A percentile compares a stretch with the other conserved stretches of the same genome.
phyloP scores from a whole-genome alignment of 768 basidiomycete genomes.

The Trametes maxima region DNA sequence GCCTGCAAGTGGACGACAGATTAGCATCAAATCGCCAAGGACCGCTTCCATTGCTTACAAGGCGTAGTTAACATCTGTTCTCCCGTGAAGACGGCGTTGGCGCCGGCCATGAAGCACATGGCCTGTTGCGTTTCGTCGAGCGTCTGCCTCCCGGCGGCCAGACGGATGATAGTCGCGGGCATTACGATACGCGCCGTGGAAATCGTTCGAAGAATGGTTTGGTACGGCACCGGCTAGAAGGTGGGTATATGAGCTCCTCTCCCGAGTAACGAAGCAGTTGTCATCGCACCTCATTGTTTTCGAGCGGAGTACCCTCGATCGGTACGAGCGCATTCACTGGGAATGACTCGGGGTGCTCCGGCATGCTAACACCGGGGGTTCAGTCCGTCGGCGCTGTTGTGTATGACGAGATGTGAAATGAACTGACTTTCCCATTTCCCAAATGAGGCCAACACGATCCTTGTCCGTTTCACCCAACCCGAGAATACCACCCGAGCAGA shows the following conservation, averaged over 20 bases:
- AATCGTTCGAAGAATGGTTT: conserved; percentile 88
- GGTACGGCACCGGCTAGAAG: conserved; percentile 75
- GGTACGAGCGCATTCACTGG: conserved; percentile 98
- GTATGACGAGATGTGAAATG: conserved; percentile 17
- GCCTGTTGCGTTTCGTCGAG: conserved; percentile 91
- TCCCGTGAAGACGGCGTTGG: conserved; percentile 98
- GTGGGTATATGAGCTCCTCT: not conserved
- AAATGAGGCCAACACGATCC: conserved; percentile 91
- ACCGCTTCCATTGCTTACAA: conserved; percentile 53
- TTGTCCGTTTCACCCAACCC: conserved; percentile 90
- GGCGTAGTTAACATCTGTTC: conserved; percentile 98
- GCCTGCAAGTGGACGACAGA: conserved; percentile 44
- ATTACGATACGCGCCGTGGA: conserved; percentile 93
- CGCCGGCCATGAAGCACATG: conserved; percentile 98
- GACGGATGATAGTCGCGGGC: conserved; percentile 90
- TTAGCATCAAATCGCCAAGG: conserved; percentile 10
- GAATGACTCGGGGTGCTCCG: conserved; percentile 98
- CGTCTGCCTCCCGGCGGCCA: conserved; percentile 91
- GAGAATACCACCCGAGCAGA: conserved; percentile 95
- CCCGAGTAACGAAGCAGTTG: not conserved
- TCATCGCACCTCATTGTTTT: conserved; percentile 73
- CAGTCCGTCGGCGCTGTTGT: conserved; percentile 11
- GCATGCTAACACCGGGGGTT: conserved; percentile 57
- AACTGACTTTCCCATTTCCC: conserved; percentile 89
- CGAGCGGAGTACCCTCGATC: conserved; percentile 91